A percentile compares a stretch with the other conserved stretches of the same genome.
Conservation (phyloP, 257 asterid genomes). For the Hygrophila difformis region DNA sequence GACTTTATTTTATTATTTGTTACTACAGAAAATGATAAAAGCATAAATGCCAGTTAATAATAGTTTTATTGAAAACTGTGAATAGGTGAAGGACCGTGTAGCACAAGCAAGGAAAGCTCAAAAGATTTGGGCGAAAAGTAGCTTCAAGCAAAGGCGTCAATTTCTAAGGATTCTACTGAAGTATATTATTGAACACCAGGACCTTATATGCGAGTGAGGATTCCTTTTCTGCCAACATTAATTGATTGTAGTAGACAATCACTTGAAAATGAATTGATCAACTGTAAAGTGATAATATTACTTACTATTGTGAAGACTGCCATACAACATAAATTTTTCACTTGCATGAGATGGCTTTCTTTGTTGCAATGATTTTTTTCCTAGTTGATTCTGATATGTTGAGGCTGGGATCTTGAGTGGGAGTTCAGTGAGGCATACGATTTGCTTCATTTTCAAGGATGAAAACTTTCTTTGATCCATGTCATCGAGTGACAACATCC, state of each 20-base stretch:
- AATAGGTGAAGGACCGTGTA: conserved; percentile 84
- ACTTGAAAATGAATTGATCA: not conserved
- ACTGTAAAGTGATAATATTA: no score
- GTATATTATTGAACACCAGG: conserved; percentile 90
- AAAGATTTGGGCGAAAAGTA: conserved; percentile 83
- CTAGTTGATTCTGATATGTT: not conserved
- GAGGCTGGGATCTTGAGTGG: not conserved
- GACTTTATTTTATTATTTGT: conserved; percentile 4
- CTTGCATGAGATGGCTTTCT: conserved; percentile 2
- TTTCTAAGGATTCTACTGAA: conserved; percentile 92
- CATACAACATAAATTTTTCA: not conserved
- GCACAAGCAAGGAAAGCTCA: conserved; percentile 90
- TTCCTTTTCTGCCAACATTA: conserved; percentile 10
- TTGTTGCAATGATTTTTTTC: not conserved
- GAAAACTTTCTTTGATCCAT: no score
- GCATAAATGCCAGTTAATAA: not conserved
- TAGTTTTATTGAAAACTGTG: conserved; percentile 16
- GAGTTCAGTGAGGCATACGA: no score
- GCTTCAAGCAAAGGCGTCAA: conserved; percentile 95
- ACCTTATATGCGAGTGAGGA: conserved; percentile 96
- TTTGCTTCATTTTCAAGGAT: no score
- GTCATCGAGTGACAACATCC: no score
- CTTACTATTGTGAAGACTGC: no score
- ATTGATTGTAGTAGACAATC: not conserved
- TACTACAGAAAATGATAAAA: conserved; percentile 1